These are phyloP conservation scores for Aplosporella prunicola DNA, from an alignment of 2,329 filamentous ascomycete species.

Conservation along the genomic window DNA sequence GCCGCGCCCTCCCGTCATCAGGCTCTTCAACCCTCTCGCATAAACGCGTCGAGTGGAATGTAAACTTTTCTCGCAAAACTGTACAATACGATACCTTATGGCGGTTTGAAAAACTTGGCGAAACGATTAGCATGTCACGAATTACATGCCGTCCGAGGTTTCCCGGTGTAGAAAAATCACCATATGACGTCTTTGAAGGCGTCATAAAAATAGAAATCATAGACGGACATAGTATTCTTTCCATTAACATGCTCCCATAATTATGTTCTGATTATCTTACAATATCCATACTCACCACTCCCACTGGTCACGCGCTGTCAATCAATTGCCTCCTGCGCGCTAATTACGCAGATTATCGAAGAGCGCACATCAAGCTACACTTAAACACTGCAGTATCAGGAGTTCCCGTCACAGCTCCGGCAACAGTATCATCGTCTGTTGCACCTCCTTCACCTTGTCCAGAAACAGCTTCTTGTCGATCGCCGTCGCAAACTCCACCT, in stretches of 20 bases:
- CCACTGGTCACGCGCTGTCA: too few species aligned
- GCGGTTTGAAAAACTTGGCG: background rate
- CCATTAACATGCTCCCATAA: background rate
- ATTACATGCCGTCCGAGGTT: too few species aligned
- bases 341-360: too few species aligned
- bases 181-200: too few species aligned
- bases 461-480: slow-evolving; percentile 34
- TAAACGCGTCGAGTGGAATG: slow-evolving; percentile 1
- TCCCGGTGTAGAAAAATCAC: too few species aligned
- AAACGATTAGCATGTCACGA: too few species aligned
- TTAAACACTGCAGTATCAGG: too few species aligned
- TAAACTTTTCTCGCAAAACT: background rate
- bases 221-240: background rate
- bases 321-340: too few species aligned
- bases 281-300: too few species aligned
- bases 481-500: slow-evolving; percentile 36
- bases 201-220: slow-evolving; percentile 6
- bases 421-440: slow-evolving; percentile 28
- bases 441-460: slow-evolving; percentile 27
- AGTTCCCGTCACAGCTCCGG: slow-evolving; percentile 29
- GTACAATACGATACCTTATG: slow-evolving; percentile 4
- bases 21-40: slow-evolving; percentile 5
- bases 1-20: slow-evolving; percentile 72
- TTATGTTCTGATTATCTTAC: background rate
- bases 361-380: too few species aligned